Evolutionary conservation across 164 flowering plant species (phyloP).

Genomic region (Vitis rupestris): DNA sequence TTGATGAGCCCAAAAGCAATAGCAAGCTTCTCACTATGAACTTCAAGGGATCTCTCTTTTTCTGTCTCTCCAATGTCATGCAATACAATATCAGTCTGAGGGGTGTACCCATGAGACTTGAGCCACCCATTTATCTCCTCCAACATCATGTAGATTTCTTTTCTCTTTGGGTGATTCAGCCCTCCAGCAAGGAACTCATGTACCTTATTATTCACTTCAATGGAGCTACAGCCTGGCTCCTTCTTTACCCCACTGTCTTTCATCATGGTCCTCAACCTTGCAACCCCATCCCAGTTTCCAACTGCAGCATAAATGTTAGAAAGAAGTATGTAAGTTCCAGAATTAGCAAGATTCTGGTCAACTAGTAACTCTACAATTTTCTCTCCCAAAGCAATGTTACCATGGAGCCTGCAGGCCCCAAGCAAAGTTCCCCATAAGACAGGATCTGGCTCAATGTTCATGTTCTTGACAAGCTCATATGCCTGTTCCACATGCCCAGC

Average conservation of each 20-base stretch:
- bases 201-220: conserved; percentile 56
- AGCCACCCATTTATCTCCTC: conserved; percentile 56
- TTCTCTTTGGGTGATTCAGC: conserved; percentile 52
- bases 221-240: conserved; percentile 81
- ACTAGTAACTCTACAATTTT: conserved; percentile 53
- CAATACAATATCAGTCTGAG: conserved; percentile 54
- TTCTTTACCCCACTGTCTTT: conserved; percentile 53
- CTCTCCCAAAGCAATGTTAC: conserved; percentile 50
- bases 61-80: conserved; percentile 54
- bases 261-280: conserved; percentile 66
- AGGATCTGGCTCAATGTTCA: conserved; percentile 54
- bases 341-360: conserved; percentile 41
- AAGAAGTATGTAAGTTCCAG: conserved; percentile 77
- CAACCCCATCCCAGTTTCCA: conserved; percentile 70
- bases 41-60: conserved; percentile 53
- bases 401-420: conserved; percentile 63
- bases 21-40: conserved; percentile 82
- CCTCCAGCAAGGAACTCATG: conserved; percentile 85
- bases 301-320: conserved; percentile 68
- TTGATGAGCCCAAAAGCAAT: conserved; percentile 77
- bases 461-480: conserved; percentile 52
- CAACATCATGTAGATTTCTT: conserved; percentile 60
- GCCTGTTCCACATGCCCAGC: conserved; percentile 70
- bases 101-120: conserved; percentile 47
- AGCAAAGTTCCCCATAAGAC: conserved; percentile 74